These are phyloP conservation scores for Agaricus subrufescens DNA, from an alignment of 768 basidiomycete genomes.

Conservation along the genomic window DNA sequence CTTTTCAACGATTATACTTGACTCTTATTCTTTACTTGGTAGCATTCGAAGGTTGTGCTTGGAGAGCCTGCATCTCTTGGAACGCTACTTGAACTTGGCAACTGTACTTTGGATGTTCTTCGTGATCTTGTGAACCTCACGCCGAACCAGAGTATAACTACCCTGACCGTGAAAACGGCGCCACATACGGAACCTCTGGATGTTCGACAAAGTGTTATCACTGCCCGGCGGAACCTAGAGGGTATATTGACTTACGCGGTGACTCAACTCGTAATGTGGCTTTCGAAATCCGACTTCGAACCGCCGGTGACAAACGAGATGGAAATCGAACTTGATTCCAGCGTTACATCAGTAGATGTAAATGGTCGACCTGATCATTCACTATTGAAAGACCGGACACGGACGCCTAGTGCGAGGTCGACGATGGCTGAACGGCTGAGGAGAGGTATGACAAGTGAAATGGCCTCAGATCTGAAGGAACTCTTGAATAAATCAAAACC, in stretches of 20 bases:
- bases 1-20: not conserved
- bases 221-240: conserved; percentile 62
- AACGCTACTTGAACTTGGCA: conserved; percentile 82
- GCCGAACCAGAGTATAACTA: conserved; percentile 47
- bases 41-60: conserved; percentile 85
- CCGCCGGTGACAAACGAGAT: conserved; percentile 26
- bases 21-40: conserved; percentile 6
- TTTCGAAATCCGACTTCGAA: conserved; percentile 69
- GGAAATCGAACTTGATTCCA: conserved; percentile 33
- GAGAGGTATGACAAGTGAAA: conserved; percentile 77
- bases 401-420: conserved; percentile 35
- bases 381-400: conserved; percentile 26
- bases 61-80: conserved; percentile 83
- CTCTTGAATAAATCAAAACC: conserved; percentile 63
- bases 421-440: conserved; percentile 62
- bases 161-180: conserved; percentile 20
- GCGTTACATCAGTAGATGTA: conserved; percentile 33
- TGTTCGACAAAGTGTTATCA: conserved; percentile 54
- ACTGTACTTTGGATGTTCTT: conserved; percentile 70
- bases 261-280: conserved; percentile 77
- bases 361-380: conserved; percentile 18
- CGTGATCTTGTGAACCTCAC: conserved; percentile 62
- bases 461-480: conserved; percentile 66
- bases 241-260: conserved; percentile 63
- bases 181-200: conserved; percentile 33